Evolutionary conservation across 2,329 filamentous ascomycete genomes (phyloP), one percentile per base, ranked within the genome.

Genomic region (Arthrobotrys sphaeroides): DNA sequence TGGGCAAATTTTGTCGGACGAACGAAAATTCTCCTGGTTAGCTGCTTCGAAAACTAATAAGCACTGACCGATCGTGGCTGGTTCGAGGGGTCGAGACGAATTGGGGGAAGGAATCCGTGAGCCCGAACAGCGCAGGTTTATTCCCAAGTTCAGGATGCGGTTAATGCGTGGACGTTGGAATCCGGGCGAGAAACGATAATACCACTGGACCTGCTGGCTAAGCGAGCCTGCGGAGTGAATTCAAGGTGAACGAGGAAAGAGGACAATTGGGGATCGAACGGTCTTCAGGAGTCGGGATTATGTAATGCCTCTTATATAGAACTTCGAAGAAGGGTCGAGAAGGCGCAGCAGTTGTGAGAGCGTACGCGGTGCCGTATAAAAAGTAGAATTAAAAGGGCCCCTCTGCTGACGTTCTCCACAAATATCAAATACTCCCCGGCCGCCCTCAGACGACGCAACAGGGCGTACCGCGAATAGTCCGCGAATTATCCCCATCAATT

Each of bases 251-350:
- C 45, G 45, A 24, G 22, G 28, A 33, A 66, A 43, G 22, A n/a
- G 22, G 49, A 45, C 3, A 55, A 22, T 33, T 18, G 60, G 16
- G n/a, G 38, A 45, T 22, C 26, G 28, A n/a, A 33, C 22, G 28
- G 28, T 43, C 28, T 33, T 22, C 20, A 33, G 20, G 36, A 55
- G 33, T 31, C 22, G 5, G 33, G 43, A 70, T 70, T 70, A 70
- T 62, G 66, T 70, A 70, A 70, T 70, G 53, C 13, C n/a, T 51
- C 43, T 61, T 70, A 62, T 70, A 70, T 62, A 70, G 57, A 68
- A 68, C 6, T 67, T 49, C 40, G 64, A 38, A 36, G 62, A 67
- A 67, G 42, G n/a, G 61, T 16, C 18, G 24, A 68, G 64, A 59
- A 68, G 40, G 38, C 24, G 42, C 2, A 36, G 60, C 16, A 59